phyloP scores from a whole-genome alignment of 768 basidiomycete species.

The Sporobolomyces roseus region DNA sequence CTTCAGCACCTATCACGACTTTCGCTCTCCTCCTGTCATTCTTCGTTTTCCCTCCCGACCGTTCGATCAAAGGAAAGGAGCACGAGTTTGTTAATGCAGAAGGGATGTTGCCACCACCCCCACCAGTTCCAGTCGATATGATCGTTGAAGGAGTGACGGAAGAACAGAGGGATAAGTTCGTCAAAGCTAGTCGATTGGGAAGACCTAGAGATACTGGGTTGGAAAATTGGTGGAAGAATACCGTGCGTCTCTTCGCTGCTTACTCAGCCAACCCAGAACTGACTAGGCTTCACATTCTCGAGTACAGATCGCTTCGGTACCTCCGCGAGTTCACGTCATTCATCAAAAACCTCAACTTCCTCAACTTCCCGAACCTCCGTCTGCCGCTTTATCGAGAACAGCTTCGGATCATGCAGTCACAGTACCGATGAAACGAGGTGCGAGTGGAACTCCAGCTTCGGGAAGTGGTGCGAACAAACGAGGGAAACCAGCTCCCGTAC shows the following conservation, averaged over 20 bases:
- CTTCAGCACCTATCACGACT: background rate
- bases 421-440: conserved; percentile 5
- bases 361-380: background rate
- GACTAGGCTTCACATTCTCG: too few species aligned
- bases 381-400: conserved; percentile 1
- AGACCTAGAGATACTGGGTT: conserved; percentile 7
- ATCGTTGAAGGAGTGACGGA: conserved; percentile 19
- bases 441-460: conserved; percentile 13
- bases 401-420: background rate
- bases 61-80: conserved; percentile 5
- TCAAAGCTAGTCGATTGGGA: conserved; percentile 17
- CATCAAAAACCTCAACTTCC: conserved; percentile 13
- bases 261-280: too few species aligned
- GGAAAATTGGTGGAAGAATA: conserved; percentile 30
- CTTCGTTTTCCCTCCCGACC: conserved; percentile 33
- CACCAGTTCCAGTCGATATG: conserved; percentile 31
- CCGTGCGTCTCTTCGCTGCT: conserved; percentile 23
- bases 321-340: conserved; percentile 16
- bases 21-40: conserved; percentile 33
- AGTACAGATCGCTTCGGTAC: conserved; percentile 24
- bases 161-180: conserved; percentile 13
- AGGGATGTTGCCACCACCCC: background rate
- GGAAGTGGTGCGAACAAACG: conserved; percentile 4
- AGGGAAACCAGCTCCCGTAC: background rate
- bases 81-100: background rate